phyloP scores from a whole-genome alignment of 345 rosid genomes.

The Mangifera indica region DNA sequence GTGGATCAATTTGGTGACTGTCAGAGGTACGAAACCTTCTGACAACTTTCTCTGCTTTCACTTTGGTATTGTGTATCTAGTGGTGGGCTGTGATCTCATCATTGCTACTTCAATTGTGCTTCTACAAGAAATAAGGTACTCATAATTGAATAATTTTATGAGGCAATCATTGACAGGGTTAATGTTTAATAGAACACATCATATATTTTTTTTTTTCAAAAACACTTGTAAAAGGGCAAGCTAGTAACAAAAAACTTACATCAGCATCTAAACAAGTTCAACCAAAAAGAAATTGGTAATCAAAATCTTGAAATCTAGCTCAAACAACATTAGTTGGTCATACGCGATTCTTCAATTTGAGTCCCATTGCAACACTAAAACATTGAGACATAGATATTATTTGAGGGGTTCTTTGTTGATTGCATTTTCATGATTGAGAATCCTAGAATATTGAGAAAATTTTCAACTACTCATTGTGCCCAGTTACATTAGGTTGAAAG shows the following conservation, averaged over 20 bases:
- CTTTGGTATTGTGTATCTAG: background rate
- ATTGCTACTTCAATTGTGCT: background rate
- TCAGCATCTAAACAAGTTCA: background rate
- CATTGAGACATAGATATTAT: background rate
- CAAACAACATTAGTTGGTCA: background rate
- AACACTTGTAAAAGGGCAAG: background rate
- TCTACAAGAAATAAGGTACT: background rate
- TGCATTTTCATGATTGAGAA: background rate
- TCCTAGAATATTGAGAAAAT: background rate
- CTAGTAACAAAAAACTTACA: background rate
- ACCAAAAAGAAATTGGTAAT: background rate
- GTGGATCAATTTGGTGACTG: slow-evolving; percentile 58
- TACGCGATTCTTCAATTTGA: background rate
- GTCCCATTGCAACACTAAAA: background rate
- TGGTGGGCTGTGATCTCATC: background rate
- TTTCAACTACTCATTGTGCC: background rate
- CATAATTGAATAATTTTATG: background rate
- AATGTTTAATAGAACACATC: background rate
- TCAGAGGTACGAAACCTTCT: slow-evolving; percentile 53
- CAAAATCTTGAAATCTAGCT: background rate
- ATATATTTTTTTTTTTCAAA: background rate
- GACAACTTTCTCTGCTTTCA: slow-evolving; percentile 13
- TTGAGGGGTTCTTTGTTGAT: background rate
- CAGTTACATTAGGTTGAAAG: background rate
- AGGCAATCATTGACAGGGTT: background rate